Evolutionary conservation across 345 rosid genomes (phyloP).

Genomic region (Hevea brasiliensis): DNA sequence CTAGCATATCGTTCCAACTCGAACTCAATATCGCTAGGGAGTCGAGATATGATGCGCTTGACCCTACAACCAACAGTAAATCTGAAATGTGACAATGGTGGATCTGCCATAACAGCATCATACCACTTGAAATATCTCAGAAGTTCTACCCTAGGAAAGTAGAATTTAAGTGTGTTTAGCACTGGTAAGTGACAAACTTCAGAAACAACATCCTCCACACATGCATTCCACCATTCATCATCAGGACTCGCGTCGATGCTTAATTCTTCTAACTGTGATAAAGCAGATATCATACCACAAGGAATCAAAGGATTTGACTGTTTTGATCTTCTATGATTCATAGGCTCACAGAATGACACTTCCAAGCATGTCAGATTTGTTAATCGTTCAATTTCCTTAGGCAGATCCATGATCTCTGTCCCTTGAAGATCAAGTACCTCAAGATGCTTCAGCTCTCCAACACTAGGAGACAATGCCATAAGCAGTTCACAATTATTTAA

Average conservation of each 20-base stretch:
- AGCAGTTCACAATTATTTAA: constrained; percentile 2
- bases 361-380: constrained; percentile 1
- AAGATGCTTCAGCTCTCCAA: constrained; percentile 1
- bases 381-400: not conserved
- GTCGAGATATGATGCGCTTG: not conserved
- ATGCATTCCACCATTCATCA: constrained; percentile 22
- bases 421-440: constrained; percentile 17
- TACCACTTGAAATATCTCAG: not conserved
- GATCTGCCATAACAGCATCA: not conserved
- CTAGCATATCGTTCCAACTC: not conserved
- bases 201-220: constrained; percentile 11
- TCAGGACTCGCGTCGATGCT: constrained; percentile 14
- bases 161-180: constrained; percentile 17
- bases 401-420: not conserved
- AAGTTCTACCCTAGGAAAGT: constrained; percentile 20
- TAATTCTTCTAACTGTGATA: constrained; percentile 6
- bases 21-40: not conserved
- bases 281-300: not conserved
- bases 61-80: constrained; percentile 5
- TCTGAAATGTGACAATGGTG: not conserved
- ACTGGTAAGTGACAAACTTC: constrained; percentile 10
- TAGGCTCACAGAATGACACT: constrained; percentile 3
- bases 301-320: not conserved
- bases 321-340: not conserved
- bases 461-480: not conserved